Evolutionary conservation across 2,329 filamentous ascomycete species (phyloP), one percentile per base, ranked within the genome.

Genomic region (Alternaria sp.): DNA sequence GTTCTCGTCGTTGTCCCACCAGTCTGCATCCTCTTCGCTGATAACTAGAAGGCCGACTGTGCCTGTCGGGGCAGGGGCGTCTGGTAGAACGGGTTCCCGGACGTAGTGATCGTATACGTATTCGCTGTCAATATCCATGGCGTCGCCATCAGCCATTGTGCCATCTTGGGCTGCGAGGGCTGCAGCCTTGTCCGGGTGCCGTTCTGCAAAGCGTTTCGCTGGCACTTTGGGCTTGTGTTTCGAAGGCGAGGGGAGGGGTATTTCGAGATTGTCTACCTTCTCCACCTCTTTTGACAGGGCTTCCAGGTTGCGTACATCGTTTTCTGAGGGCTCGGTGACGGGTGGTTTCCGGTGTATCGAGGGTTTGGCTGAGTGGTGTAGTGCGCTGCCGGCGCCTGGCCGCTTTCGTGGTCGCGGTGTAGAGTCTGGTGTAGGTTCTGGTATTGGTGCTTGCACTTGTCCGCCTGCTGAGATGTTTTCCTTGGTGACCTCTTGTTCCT

Each of bases 21-120:
- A 82, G 45, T 86, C 82, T 67, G 88, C 79, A 63, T 87, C 84
- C 43, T 84, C 82, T 26, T 84, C 84, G 21, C 77, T 79, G 61
- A 87, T 84, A 44, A 87, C 78, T 7, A 87, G 78, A 65, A 85
- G 78, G 41, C 85, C 85, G 28, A 78, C 55, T 68, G 76, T 69
- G 64, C 75, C 65, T 41, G 70, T 43, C 33, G 66, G 69, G 12
- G 71, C 66, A 8, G 74, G 73, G 3, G 79, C 77, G 63, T 82
- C 79, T 14, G 71, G 79, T 49, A 77, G 67, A 10, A 76, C 71
- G 18, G 82, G 65, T 18, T 84, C 80, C 3, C 87, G 85, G 45
- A 89, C 79, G 73, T 89, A 89, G 10, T 86, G 88, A 69, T 89
- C 88, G 75, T 88, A 89, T 60, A 89, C 86, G 72, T 87, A 89